phyloP scores from a whole-genome alignment of 257 asterid genomes.

The Rhazya stricta region DNA sequence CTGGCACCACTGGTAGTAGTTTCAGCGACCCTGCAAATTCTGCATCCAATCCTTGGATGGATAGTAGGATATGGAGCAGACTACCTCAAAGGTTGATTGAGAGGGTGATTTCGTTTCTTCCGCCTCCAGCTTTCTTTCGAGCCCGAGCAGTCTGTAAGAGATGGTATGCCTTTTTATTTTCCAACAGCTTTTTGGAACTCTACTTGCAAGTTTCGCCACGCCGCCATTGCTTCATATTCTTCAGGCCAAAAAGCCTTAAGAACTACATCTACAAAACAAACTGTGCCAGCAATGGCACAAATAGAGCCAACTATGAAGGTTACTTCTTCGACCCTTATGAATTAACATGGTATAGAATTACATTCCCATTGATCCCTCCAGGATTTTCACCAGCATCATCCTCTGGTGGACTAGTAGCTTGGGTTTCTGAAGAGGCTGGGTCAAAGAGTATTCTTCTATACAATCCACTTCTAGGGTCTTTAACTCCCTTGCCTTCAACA shows the following conservation, averaged over 20 bases:
- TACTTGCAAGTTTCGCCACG: slow-evolving; percentile 54
- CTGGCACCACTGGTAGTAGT: background rate
- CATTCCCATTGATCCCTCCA: slow-evolving; percentile 57
- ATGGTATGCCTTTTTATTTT: slow-evolving; percentile 72
- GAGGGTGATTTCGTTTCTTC: slow-evolving; percentile 69
- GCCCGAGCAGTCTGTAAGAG: slow-evolving; percentile 77
- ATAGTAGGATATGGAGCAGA: slow-evolving; percentile 72
- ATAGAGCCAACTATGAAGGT: slow-evolving; percentile 36
- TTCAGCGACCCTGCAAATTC: background rate
- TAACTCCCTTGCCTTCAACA: slow-evolving; percentile 67
- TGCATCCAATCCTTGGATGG: slow-evolving; percentile 54
- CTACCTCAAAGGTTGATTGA: slow-evolving; percentile 68
- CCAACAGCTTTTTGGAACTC: slow-evolving; percentile 55
- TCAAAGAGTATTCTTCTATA: slow-evolving; percentile 61
- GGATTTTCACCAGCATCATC: slow-evolving; percentile 67
- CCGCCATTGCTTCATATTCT: slow-evolving; percentile 75
- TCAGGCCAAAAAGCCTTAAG: slow-evolving; percentile 49
- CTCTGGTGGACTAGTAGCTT: slow-evolving; percentile 71
- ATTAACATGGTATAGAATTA: slow-evolving; percentile 55
- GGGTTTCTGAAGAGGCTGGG: slow-evolving; percentile 81
- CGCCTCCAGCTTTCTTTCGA: slow-evolving; percentile 82
- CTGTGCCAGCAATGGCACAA: background rate
- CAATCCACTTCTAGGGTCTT: slow-evolving; percentile 55
- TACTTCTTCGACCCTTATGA: slow-evolving; percentile 65
- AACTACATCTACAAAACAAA: slow-evolving; percentile 38